Conservation (phyloP, 1,284 basidiomycete genomes). For the Ustilago bromivora region DNA sequence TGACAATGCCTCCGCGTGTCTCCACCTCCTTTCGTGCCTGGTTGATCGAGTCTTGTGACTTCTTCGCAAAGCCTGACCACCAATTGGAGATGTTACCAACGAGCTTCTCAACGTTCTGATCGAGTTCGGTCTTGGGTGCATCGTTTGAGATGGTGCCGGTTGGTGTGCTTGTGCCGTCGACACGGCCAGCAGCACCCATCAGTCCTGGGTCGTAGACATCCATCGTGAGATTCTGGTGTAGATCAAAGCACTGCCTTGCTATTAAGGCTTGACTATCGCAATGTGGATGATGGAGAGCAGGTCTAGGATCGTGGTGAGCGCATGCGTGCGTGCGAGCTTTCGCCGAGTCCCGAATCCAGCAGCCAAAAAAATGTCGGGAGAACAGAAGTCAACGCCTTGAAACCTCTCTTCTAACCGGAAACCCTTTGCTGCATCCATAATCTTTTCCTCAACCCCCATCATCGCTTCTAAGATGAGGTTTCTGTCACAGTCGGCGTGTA, state of each 20-base stretch:
- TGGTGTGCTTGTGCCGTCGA: constrained; percentile 23
- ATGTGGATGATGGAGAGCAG: not conserved
- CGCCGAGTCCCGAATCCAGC: constrained; percentile 26
- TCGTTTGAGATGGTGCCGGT: constrained; percentile 8
- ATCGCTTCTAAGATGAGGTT: constrained; percentile 18
- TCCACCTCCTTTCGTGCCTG: constrained; percentile 58
- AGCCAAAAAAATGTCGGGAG: not conserved
- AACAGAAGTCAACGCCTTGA: not conserved
- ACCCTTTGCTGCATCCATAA: not conserved
- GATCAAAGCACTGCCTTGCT: not conserved
- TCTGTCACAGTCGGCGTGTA: constrained; percentile 31
- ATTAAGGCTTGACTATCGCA: not conserved
- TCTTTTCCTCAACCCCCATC: not conserved
- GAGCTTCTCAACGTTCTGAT: constrained; percentile 61
- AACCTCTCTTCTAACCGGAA: not conserved
- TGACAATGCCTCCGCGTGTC: constrained; percentile 57
- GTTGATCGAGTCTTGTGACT: constrained; percentile 55
- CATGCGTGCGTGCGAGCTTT: constrained; percentile 20
- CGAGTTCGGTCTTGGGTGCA: constrained; percentile 48
- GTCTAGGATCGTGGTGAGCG: not conserved
- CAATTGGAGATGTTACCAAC: constrained; percentile 63
- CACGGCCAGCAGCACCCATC: constrained; percentile 13
- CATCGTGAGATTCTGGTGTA: constrained; percentile 14
- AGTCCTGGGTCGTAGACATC: constrained; percentile 53
- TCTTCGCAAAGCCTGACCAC: constrained; percentile 64